Evolutionary conservation across 345 rosid genomes (phyloP), one percentile per base, ranked within the genome.

Genomic region (Camelina hispida): DNA sequence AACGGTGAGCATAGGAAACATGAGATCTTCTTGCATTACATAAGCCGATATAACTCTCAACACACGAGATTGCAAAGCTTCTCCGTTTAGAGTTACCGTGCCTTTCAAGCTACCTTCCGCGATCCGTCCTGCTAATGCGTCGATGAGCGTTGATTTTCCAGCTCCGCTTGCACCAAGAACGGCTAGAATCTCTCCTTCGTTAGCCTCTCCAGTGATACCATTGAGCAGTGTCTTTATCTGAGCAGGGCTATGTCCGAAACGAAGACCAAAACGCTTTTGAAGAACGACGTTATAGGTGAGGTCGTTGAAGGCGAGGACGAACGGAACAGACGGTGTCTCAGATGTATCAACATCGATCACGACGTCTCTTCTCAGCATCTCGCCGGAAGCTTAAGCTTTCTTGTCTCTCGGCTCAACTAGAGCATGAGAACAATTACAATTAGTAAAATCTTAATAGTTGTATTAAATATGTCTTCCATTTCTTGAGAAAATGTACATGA

Each of bases 21-120:
- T 88, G 63, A 91, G 92, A 71, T 93, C 96, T 12, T 93, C 96
- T 89, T 93, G 98, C 97, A 93, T 88, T 51, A 91, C 97, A 20
- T 91, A 91, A 17, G 98, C 90, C 1, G 96, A 91, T 14, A 91
- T 76, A 88, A 85, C 87, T 89, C 83, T 88, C 86, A 93, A 13
- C 44, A 71, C 8, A 23, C 56, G 69, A 28, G 66, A 30, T 32
- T 38, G 16, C 20, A 40, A 20, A 78, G 87, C 93, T 79, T 86
- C 87, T 17, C 88, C 93, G 20, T 90, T 91, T 18, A 93, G 82
- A 64, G 84, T 81, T 32, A 91, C 93, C 46, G 85, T 86, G 15
- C 98, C 97, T 79, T 84, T 83, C 71, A 93, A 91, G 64, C 97
- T 93, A 2, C 91, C 89, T 66, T 74, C 83, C 0, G 88, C 81